These are phyloP conservation scores for Zygotorulaspora chibaensis DNA, from an alignment of 805 yeast species.

Conservation along the genomic window DNA sequence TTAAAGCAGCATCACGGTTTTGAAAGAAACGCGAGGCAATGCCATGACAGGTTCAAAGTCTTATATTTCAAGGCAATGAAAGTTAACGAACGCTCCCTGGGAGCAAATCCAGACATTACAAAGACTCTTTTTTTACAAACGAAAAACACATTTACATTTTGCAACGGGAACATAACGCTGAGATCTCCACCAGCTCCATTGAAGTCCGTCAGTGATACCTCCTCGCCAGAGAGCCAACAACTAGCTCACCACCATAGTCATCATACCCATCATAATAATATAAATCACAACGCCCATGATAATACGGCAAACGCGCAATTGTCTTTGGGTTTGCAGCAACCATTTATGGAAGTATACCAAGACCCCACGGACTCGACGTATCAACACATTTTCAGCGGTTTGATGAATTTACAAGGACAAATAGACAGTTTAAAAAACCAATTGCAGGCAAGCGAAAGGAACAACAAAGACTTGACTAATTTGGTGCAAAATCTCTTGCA, in stretches of 20 bases:
- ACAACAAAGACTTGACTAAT: conserved; percentile 7
- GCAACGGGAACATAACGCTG: conserved; percentile 23
- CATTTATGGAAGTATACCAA: neutral
- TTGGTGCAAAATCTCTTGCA: conserved; percentile 5
- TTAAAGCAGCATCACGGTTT: conserved; percentile 16
- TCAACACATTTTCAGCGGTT: conserved; percentile 12
- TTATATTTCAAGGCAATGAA: conserved; percentile 21
- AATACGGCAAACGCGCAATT: neutral
- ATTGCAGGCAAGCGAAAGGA: conserved; percentile 9
- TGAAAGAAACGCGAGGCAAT: conserved; percentile 29
- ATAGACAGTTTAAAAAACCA: conserved; percentile 13
- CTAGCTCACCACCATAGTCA: neutral
- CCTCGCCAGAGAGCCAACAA: neutral
- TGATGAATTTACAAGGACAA: conserved; percentile 17
- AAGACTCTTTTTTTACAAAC: conserved; percentile 15
- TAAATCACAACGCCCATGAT: neutral
- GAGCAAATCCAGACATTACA: conserved; percentile 11
- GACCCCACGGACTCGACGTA: conserved; percentile 12
- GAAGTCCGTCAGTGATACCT: neutral
- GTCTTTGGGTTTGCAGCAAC: neutral
- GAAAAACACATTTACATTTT: conserved; percentile 16
- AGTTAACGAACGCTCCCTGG: conserved; percentile 6
- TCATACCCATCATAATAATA: neutral
- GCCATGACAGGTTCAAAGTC: conserved; percentile 31
- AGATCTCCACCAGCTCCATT: conserved; percentile 11